Conservation (phyloP, 352 stramenopile species). For the Phytophthora megakarya region DNA sequence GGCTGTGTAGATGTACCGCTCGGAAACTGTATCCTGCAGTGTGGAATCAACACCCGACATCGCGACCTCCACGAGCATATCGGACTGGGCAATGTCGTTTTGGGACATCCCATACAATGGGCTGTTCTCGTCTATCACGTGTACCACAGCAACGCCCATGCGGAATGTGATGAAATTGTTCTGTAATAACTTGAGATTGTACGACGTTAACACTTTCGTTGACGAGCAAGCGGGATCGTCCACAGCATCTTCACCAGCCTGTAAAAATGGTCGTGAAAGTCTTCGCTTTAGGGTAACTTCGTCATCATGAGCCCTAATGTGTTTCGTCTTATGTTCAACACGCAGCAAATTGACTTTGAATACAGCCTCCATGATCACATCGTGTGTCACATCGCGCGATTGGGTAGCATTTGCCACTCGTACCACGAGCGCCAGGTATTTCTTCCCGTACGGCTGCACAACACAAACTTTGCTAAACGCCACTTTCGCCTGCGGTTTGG, state of each 20-base stretch:
- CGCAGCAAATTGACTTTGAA: constrained; percentile 84
- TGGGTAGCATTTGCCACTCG: constrained; percentile 82
- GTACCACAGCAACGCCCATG: constrained; percentile 80
- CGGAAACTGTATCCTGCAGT: constrained; percentile 80
- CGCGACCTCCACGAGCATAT: constrained; percentile 80
- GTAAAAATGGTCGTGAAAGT: constrained; percentile 14
- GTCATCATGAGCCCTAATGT: constrained; percentile 42
- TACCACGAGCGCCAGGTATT: constrained; percentile 76
- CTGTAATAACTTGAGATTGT: constrained; percentile 79
- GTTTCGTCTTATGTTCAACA: constrained; percentile 60
- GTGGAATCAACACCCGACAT: constrained; percentile 85
- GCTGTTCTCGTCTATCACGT: constrained; percentile 75
- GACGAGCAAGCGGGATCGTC: constrained; percentile 28
- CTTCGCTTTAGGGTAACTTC: constrained; percentile 17
- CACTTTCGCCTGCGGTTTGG: constrained; percentile 76
- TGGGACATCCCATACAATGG: constrained; percentile 69
- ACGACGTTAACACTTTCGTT: constrained; percentile 65
- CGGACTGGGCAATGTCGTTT: constrained; percentile 54
- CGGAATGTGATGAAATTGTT: constrained; percentile 89
- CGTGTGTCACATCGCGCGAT: constrained; percentile 77
- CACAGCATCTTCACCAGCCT: constrained; percentile 19
- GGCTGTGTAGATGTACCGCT: constrained; percentile 79
- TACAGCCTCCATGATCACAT: constrained; percentile 84
- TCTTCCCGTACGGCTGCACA: constrained; percentile 75
- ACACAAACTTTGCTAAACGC: constrained; percentile 83